These are phyloP conservation scores for Durio zibethinus DNA, from an alignment of 345 rosid genomes.

Conservation along the genomic window DNA sequence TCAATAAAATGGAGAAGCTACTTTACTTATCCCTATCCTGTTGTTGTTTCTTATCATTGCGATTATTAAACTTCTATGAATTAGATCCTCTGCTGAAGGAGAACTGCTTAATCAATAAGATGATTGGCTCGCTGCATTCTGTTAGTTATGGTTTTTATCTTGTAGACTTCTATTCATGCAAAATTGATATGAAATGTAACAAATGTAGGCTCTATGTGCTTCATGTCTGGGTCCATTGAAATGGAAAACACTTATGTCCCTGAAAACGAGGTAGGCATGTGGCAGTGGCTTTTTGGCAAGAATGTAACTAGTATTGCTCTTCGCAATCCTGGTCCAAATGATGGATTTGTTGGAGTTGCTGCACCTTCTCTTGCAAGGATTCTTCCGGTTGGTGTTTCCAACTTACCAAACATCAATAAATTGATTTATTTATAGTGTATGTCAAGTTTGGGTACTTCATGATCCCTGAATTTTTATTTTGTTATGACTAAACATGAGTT, in stretches of 20 bases:
- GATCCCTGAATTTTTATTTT: background rate
- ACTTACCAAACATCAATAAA: background rate
- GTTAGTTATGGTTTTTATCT: background rate
- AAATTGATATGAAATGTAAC: conserved; percentile 1
- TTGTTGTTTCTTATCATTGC: background rate
- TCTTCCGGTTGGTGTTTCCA: conserved; percentile 73
- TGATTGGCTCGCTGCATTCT: conserved; percentile 3
- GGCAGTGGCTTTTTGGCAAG: conserved; percentile 98
- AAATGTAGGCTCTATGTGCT: conserved; percentile 83
- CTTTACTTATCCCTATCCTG: background rate
- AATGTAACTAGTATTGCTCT: conserved; percentile 66
- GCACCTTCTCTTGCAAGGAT: conserved; percentile 96
- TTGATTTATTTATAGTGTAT: conserved; percentile 7
- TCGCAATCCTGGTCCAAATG: conserved; percentile 60
- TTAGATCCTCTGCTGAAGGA: conserved; percentile 1
- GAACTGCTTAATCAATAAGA: background rate
- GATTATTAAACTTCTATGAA: background rate
- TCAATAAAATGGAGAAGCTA: background rate
- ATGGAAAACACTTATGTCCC: conserved; percentile 84
- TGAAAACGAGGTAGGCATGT: conserved; percentile 84
- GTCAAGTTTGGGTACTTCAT: background rate
- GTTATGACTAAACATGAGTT: conserved; percentile 15
- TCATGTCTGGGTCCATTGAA: conserved; percentile 90
- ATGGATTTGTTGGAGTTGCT: conserved; percentile 91
- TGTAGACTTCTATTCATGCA: background rate